phyloP scores from a whole-genome alignment of 169 alveolate species.

The Plasmodium adleri region DNA sequence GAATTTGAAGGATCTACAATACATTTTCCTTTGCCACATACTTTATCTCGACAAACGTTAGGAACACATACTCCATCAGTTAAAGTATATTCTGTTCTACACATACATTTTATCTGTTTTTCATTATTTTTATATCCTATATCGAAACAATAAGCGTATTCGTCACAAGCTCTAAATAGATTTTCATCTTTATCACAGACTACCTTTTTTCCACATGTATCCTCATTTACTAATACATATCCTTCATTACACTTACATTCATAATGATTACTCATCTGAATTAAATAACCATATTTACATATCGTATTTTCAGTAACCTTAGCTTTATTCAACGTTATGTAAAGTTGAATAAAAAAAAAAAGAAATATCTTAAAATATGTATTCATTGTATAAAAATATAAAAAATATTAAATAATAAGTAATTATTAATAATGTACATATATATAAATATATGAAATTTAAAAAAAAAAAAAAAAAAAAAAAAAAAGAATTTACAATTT shows the following conservation, averaged over 20 bases:
- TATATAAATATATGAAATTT: background rate
- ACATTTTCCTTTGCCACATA: conserved; percentile 46
- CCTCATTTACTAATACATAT: conserved; percentile 13
- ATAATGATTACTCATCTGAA: conserved; percentile 40
- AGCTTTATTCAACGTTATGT: conserved; percentile 7
- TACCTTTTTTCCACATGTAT: conserved; percentile 8
- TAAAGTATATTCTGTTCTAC: background rate
- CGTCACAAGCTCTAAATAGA: conserved; percentile 21
- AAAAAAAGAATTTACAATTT: background rate
- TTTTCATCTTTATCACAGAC: conserved; percentile 1
- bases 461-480: background rate
- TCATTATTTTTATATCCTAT: background rate
- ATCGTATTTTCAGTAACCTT: conserved; percentile 12
- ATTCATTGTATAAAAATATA: conserved; percentile 25
- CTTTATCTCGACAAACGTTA: background rate
- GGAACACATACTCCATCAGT: background rate
- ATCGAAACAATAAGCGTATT: conserved; percentile 17
- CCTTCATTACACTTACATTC: conserved; percentile 40
- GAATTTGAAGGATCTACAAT: background rate
- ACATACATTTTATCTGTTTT: background rate
- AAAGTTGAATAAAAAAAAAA: conserved; percentile 26
- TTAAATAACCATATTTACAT: conserved; percentile 37
- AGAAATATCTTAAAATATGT: conserved; percentile 11
- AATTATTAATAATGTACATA: background rate
- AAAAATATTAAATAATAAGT: too few species aligned